phyloP scores from a whole-genome alignment of 306 rosid genomes.

The Dalbergia cultrata region DNA sequence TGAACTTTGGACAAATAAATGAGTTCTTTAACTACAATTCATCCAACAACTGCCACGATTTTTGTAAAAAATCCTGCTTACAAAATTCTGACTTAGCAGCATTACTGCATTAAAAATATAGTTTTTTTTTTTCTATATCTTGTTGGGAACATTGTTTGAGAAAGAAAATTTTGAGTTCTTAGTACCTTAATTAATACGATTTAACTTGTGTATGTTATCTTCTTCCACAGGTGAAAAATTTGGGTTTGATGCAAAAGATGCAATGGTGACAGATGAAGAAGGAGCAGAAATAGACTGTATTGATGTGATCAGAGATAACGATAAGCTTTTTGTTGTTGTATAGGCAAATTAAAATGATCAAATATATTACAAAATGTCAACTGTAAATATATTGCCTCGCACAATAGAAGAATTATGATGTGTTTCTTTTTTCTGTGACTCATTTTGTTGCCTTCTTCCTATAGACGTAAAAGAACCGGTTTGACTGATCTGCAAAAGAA shows the following conservation, averaged over 20 bases:
- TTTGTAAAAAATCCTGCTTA: too few relatives aligned
- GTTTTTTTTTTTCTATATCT: neutral
- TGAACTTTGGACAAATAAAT: too few relatives aligned
- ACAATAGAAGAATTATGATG: conserved; percentile 6
- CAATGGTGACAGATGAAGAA: conserved; percentile 70
- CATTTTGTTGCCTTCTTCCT: conserved; percentile 17
- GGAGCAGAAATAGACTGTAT: conserved; percentile 81
- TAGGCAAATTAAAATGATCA: conserved; percentile 8
- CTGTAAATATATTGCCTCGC: conserved; percentile 26
- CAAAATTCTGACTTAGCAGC: too few relatives aligned
- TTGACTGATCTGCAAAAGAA: neutral
- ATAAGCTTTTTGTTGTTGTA: conserved; percentile 70
- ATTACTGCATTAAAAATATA: neutral
- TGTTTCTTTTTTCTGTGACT: neutral
- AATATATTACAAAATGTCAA: conserved; percentile 36
- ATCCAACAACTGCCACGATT: too few relatives aligned
- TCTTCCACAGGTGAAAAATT: conserved; percentile 71
- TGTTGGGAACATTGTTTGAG: conserved; percentile 1
- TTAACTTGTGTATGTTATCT: conserved; percentile 19
- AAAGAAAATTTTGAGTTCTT: neutral
- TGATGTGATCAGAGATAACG: conserved; percentile 89
- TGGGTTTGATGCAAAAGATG: conserved; percentile 63
- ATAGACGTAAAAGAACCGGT: conserved; percentile 20
- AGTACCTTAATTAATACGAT: neutral
- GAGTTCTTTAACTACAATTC: too few relatives aligned